Percentiles rank a stretch among this genome's conserved stretches.
Evolutionary conservation across 345 rosid species (phyloP).

Genomic region (Fremontodendron californicum): DNA sequence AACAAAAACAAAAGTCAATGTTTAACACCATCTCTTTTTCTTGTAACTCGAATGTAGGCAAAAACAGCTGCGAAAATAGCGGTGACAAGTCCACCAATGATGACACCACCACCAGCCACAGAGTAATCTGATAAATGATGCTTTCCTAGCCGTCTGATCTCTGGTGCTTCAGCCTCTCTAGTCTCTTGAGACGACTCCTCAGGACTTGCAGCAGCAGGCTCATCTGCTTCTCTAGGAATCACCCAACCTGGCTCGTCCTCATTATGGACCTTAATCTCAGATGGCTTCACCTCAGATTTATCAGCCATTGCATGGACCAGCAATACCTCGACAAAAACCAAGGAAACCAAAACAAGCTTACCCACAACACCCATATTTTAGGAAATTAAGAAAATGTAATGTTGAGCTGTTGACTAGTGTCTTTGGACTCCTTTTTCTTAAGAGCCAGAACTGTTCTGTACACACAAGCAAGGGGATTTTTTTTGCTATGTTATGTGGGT

Average conservation of each 20-base stretch:
- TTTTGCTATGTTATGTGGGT: background rate
- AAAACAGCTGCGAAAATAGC: constrained; percentile 56
- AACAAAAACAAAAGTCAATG: background rate
- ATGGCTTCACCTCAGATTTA: constrained; percentile 16
- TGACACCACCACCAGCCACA: constrained; percentile 60
- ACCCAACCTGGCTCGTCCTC: constrained; percentile 3
- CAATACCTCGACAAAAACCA: constrained; percentile 30
- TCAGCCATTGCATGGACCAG: constrained; percentile 28
- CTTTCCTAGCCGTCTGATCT: constrained; percentile 39
- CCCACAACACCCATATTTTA: constrained; percentile 4
- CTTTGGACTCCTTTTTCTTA: background rate
- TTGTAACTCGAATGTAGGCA: constrained; percentile 60
- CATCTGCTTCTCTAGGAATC: constrained; percentile 19
- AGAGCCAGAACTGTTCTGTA: background rate
- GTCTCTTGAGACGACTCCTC: constrained; percentile 10
- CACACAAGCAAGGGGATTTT: background rate
- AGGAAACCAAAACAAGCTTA: constrained; percentile 21
- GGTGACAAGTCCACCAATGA: constrained; percentile 62
- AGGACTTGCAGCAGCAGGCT: constrained; percentile 15
- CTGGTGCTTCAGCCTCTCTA: constrained; percentile 39
- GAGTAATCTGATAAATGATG: constrained; percentile 40
- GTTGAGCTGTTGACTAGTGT: background rate
- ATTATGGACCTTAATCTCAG: constrained; percentile 5
- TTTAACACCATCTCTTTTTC: constrained; percentile 28
- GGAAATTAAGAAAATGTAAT: background rate